These are phyloP conservation scores for Parvularia atlantis DNA, from an alignment of 78 protist genomes.

Conservation along the genomic window DNA sequence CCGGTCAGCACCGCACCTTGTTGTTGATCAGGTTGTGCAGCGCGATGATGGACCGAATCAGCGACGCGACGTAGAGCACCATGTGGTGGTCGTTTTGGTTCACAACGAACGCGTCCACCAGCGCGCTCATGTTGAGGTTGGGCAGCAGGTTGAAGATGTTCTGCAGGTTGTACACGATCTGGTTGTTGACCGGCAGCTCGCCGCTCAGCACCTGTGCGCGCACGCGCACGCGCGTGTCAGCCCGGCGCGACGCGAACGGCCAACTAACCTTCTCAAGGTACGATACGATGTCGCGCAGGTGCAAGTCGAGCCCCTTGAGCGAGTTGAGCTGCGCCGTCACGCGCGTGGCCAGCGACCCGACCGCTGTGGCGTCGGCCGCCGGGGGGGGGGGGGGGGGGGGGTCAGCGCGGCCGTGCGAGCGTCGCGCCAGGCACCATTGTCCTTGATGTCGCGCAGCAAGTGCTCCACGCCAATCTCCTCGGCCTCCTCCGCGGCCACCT, in stretches of 20 bases:
- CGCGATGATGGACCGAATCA: slow-evolving; percentile 84
- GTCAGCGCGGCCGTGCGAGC: neutral
- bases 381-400: neutral
- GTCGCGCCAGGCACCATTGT: slow-evolving; percentile 28
- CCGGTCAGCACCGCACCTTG: slow-evolving; percentile 37
- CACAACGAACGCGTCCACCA: neutral
- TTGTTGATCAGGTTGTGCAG: slow-evolving; percentile 88
- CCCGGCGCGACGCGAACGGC: neutral
- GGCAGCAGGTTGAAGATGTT: slow-evolving; percentile 90
- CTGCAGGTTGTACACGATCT: slow-evolving; percentile 74
- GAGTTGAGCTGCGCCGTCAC: slow-evolving; percentile 54
- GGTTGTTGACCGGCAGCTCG: slow-evolving; percentile 75
- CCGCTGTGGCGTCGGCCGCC: neutral
- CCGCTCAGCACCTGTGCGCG: neutral
- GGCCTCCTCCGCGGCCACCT: slow-evolving; percentile 82
- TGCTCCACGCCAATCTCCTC: slow-evolving; percentile 98
- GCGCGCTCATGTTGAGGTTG: slow-evolving; percentile 34
- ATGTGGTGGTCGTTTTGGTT: slow-evolving; percentile 67
- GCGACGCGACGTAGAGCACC: slow-evolving; percentile 77
- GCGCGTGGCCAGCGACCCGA: slow-evolving; percentile 20
- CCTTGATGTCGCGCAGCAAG: slow-evolving; percentile 84
- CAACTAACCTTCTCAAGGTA: slow-evolving; percentile 36
- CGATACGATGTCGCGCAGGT: slow-evolving; percentile 30
- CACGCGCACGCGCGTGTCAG: no score
- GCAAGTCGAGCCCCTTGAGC: slow-evolving; percentile 41